Evolutionary conservation across 2,329 filamentous ascomycete genomes (phyloP), one percentile per base, ranked within the genome.

Genomic region (Blastomyces parvus): DNA sequence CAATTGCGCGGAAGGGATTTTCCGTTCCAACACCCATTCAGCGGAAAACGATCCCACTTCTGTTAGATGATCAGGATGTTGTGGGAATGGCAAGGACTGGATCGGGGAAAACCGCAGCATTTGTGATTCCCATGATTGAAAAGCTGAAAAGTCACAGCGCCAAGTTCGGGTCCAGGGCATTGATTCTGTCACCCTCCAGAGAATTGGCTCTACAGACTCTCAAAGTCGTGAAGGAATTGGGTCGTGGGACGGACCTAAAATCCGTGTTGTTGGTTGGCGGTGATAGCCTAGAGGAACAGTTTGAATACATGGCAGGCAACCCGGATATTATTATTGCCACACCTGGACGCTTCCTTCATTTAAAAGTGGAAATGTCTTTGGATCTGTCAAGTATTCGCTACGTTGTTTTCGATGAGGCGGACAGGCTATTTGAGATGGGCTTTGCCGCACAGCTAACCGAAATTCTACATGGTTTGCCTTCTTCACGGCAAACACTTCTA

Each of bases 1-100:
- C 94, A 1, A 97, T 99, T 67, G 85, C 89, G 14, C 85, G 90
- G 70, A 99, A 97, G 78, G 95, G 94, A 19, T 99, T 97, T 77
- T 91, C 89, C 0, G 90, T 97, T 2, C 95, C 95, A 3, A 99
- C 94, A 0, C 94, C 94, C 0, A 99, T 99, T 76, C 94, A 99
- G 79, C 86, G 94, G 69, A 97, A 97, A 77, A 90, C 94, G 1
- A 96, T 99, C 58, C 95, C 94, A 3, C 81, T 97, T 62, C 86
- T 99, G 62, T 81, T 97, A 69, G 89, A 95, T 66, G 85, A 88
- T 62, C 90, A 91, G 77, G 94, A 99, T 82, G 90, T 97, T n/a
- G 93, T 99, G 30, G 95, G 92, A 68, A 99, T 99, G 94, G 94
- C 94, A 8, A 84, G 95, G 68, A 99, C 95, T n/a, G 94, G 94